Conservation (phyloP, 1,284 basidiomycete genomes). For the Fomitopsis pinicola region DNA sequence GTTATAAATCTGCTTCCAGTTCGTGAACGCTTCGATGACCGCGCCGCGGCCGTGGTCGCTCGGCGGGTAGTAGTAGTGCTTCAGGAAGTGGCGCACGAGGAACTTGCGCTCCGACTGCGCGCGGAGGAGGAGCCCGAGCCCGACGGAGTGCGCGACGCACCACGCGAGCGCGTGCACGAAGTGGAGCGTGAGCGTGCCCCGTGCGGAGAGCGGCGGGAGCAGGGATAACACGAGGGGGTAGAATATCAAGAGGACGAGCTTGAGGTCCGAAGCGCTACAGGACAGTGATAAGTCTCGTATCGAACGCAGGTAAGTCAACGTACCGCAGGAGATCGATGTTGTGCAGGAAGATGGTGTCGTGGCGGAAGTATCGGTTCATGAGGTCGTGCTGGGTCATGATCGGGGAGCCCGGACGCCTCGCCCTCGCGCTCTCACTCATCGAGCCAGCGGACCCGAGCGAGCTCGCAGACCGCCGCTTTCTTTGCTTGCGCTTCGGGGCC, state of each 20-base stretch:
- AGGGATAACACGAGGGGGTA: constrained; percentile 50
- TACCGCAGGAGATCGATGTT: constrained; percentile 87
- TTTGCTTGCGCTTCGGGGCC: constrained; percentile 3
- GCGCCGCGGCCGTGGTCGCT: constrained; percentile 64
- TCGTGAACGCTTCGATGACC: constrained; percentile 86
- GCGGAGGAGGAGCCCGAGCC: constrained; percentile 78
- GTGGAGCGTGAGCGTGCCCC: constrained; percentile 53
- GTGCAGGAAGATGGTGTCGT: constrained; percentile 79
- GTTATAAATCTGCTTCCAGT: constrained; percentile 96
- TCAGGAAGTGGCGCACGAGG: constrained; percentile 90
- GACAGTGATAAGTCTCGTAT: neutral
- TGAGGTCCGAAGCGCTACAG: constrained; percentile 61
- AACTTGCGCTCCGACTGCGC: constrained; percentile 87
- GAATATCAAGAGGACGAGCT: constrained; percentile 53
- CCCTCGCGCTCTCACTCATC: constrained; percentile 2
- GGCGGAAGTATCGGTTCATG: constrained; percentile 85
- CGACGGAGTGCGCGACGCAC: constrained; percentile 88
- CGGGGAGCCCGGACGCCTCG: constrained; percentile 17
- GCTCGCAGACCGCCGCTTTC: constrained; percentile 9
- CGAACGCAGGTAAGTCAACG: constrained; percentile 19
- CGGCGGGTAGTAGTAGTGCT: constrained; percentile 81
- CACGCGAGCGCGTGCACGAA: constrained; percentile 83
- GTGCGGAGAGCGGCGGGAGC: constrained; percentile 40
- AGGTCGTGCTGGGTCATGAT: constrained; percentile 81
- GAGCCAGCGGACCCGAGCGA: constrained; percentile 8